Conservation (phyloP, 2,329 filamentous ascomycete genomes). For the Triangularia setosa region DNA sequence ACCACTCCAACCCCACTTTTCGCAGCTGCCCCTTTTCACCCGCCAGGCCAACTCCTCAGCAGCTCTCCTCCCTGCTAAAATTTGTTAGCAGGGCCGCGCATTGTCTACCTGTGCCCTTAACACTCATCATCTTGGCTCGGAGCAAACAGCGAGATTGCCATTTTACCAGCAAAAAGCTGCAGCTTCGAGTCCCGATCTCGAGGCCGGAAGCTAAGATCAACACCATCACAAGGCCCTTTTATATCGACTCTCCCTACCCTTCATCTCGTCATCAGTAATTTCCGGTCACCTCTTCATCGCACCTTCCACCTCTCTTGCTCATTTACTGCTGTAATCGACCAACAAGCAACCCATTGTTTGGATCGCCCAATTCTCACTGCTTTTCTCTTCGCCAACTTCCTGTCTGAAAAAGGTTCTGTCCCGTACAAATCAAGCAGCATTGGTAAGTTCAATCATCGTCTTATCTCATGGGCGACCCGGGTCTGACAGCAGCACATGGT, state of each 20-base stretch:
- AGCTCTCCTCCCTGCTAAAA: slow-evolving; percentile 13
- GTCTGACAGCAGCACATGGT: background rate
- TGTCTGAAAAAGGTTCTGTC: background rate
- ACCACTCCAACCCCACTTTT: background rate
- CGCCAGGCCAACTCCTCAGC: background rate
- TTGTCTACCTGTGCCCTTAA: background rate
- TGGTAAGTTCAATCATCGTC: background rate
- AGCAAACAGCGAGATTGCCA: slow-evolving; percentile 8
- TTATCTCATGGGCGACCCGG: background rate
- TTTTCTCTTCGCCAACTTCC: background rate
- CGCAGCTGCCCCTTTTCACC: background rate
- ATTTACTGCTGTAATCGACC: no score
- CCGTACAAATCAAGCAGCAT: background rate
- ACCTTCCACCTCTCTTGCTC: background rate
- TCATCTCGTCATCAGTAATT: background rate
- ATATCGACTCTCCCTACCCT: background rate
- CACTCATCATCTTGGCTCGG: slow-evolving; percentile 8
- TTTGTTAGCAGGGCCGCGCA: slow-evolving; percentile 13
- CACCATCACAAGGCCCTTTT: background rate
- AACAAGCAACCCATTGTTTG: background rate
- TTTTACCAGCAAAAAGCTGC: background rate
- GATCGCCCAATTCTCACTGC: background rate
- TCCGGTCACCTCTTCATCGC: background rate
- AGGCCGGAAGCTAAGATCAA: background rate
- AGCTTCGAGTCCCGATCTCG: background rate